Evolutionary conservation across 176 grass and related monocot genomes (phyloP).

Genomic region (Avena sativa): DNA sequence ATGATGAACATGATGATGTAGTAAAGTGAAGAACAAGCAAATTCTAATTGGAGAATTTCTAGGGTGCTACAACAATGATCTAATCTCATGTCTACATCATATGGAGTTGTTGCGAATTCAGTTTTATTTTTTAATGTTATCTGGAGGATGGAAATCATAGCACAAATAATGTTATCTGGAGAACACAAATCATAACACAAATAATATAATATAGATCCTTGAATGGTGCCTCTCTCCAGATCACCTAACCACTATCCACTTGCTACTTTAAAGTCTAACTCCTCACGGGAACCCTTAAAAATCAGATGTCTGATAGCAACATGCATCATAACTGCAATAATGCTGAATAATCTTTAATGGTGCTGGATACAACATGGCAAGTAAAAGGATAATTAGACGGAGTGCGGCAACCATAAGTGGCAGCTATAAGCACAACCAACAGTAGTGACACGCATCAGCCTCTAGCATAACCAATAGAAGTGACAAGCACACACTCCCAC

Average conservation of each 20-base stretch:
- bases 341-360: not conserved
- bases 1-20: no score
- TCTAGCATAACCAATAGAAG: no score
- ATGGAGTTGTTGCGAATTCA: slow-evolving; percentile 20
- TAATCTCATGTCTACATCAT: not conserved
- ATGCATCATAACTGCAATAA: slow-evolving; percentile 36
- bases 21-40: no score
- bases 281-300: not conserved
- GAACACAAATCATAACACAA: no score
- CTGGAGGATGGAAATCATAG: not conserved
- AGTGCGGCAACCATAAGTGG: slow-evolving; percentile 6
- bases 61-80: not conserved
- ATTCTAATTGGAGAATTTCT: no score
- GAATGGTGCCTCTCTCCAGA: slow-evolving; percentile 15
- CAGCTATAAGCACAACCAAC: slow-evolving; percentile 39
- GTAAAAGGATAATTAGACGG: not conserved
- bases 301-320: slow-evolving; percentile 27
- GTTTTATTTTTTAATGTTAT: slow-evolving; percentile 16
- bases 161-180: not conserved
- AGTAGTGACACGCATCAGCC: not conserved
- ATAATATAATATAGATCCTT: not conserved
- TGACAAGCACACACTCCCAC: no score
- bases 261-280: slow-evolving; percentile 28
- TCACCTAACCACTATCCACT: not conserved
- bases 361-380: not conserved